Conservation (phyloP, 164 flowering plant genomes). For the Stephania cephalantha region DNA sequence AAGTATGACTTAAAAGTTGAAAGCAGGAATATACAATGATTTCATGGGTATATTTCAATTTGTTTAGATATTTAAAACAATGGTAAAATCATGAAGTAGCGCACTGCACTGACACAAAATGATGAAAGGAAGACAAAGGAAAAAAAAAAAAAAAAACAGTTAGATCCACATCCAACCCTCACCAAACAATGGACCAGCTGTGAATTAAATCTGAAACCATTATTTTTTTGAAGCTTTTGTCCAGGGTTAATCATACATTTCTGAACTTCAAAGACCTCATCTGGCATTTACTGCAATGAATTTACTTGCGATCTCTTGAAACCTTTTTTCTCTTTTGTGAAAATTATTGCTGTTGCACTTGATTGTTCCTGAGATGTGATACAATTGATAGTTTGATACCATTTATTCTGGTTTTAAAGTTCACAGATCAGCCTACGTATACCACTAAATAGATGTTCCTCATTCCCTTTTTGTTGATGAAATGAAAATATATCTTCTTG, state of each 20-base stretch:
- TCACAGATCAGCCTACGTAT: neutral
- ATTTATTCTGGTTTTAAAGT: neutral
- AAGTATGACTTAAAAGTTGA: too few relatives aligned
- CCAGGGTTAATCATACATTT: neutral
- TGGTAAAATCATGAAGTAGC: too few relatives aligned
- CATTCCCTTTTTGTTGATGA: neutral
- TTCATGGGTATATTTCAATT: too few relatives aligned
- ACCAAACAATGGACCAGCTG: too few relatives aligned
- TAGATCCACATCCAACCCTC: too few relatives aligned
- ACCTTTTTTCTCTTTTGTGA: neutral
- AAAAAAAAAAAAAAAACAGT: too few relatives aligned
- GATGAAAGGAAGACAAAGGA: too few relatives aligned
- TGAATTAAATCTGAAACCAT: too few relatives aligned
- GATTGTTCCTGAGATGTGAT: neutral
- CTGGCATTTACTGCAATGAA: neutral
- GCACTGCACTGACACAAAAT: too few relatives aligned
- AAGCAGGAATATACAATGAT: too few relatives aligned
- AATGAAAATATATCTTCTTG: neutral
- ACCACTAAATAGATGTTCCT: neutral
- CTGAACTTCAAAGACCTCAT: neutral
- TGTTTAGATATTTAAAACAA: too few relatives aligned
- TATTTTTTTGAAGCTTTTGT: too few relatives aligned
- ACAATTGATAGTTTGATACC: neutral
- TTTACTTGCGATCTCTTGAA: neutral
- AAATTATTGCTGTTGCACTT: neutral